These are phyloP conservation scores for Cryptococcus deneoformans DNA, from an alignment of 1,284 basidiomycete genomes.

Conservation along the genomic window DNA sequence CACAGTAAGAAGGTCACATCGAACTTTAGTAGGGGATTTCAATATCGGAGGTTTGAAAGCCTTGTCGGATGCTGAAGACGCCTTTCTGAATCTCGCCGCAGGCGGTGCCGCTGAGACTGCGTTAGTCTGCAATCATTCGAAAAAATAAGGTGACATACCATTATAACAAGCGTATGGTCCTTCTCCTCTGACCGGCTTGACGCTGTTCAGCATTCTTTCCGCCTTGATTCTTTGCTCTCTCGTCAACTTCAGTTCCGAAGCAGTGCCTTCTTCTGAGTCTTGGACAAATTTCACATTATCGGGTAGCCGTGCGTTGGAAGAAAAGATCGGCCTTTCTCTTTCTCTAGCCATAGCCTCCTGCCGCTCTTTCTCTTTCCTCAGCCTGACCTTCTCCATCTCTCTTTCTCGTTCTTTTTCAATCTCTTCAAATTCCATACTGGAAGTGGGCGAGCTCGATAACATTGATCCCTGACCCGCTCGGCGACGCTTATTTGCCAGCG, in stretches of 20 bases:
- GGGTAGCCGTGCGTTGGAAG: background rate
- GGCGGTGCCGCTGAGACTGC: background rate
- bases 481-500: background rate
- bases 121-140: background rate
- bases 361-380: background rate
- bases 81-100: slow-evolving; percentile 3
- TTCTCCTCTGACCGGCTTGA: slow-evolving; percentile 19
- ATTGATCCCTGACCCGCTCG: background rate
- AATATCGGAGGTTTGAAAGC: slow-evolving; percentile 14
- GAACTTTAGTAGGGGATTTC: slow-evolving; percentile 11
- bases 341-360: background rate
- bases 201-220: slow-evolving; percentile 27
- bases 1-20: slow-evolving; percentile 16
- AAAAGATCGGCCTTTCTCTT: slow-evolving; percentile 1
- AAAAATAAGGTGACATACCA: slow-evolving; percentile 10
- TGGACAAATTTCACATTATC: slow-evolving; percentile 11
- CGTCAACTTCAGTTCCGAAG: slow-evolving; percentile 10
- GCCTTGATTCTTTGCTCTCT: slow-evolving; percentile 25
- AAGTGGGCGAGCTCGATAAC: background rate
- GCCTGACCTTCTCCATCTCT: background rate
- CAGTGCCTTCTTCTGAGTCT: slow-evolving; percentile 18
- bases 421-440: background rate
- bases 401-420: background rate
- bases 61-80: slow-evolving; percentile 4
- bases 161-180: slow-evolving; percentile 34